Evolutionary conservation across 163 green algal species (phyloP).

Genomic region (Scenedesmus sp.): DNA sequence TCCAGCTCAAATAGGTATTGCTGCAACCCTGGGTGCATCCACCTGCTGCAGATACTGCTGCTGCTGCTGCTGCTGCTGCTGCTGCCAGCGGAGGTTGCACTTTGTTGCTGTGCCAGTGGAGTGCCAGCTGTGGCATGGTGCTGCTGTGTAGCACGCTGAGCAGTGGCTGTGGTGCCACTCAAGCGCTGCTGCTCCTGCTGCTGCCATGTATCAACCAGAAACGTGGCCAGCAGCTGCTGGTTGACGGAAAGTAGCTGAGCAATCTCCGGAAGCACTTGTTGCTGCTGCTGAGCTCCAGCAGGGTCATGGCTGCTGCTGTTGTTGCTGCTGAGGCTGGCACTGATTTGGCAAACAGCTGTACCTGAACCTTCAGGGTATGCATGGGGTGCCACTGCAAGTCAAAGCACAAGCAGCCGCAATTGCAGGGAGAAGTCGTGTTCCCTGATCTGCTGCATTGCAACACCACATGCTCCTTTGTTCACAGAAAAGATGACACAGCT

Average conservation of each 20-base stretch:
- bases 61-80: constrained; percentile 8
- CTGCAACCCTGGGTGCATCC: constrained; percentile 31
- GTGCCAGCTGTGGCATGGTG: background rate
- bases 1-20: constrained; percentile 23
- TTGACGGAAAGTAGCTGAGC: constrained; percentile 27
- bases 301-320: background rate
- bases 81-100: background rate
- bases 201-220: constrained; percentile 28
- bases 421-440: background rate
- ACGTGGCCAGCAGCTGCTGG: constrained; percentile 25
- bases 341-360: background rate
- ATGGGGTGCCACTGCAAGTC: constrained; percentile 4
- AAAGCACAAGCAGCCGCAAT: background rate
- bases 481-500: background rate
- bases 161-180: background rate
- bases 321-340: background rate
- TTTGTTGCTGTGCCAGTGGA: background rate
- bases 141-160: background rate
- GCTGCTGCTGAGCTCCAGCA: background rate
- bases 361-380: constrained; percentile 18
- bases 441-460: background rate
- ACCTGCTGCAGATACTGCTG: constrained; percentile 32
- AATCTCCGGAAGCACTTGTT: background rate
- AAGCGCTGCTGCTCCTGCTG: constrained; percentile 21
- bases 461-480: background rate